These are phyloP conservation scores for Panaeolus cyanescens DNA, from an alignment of 768 basidiomycete species.

Conservation along the genomic window DNA sequence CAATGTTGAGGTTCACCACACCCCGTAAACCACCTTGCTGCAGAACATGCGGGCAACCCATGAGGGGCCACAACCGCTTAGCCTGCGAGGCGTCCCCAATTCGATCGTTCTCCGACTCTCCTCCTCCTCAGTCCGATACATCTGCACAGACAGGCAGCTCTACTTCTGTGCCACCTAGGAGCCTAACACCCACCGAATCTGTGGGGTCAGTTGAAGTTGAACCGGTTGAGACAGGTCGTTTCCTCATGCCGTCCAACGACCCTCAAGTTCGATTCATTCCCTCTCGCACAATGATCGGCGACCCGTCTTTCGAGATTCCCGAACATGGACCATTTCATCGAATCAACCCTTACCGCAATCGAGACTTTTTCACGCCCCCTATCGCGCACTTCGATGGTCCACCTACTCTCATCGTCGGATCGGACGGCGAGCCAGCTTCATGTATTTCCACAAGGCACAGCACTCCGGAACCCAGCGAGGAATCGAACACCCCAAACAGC, in stretches of 20 bases:
- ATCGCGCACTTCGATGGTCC: slow-evolving; percentile 4
- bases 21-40: slow-evolving; percentile 14
- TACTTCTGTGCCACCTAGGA: not conserved
- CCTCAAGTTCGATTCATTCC: not conserved
- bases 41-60: slow-evolving; percentile 15
- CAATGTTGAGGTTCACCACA: not conserved
- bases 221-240: not conserved
- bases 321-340: slow-evolving; percentile 11
- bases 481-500: not conserved
- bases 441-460: not conserved
- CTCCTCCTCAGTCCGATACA: not conserved
- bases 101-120: not conserved
- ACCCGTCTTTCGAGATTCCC: slow-evolving; percentile 1
- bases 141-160: not conserved
- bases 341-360: slow-evolving; percentile 9
- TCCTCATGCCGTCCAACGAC: not conserved
- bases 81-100: not conserved
- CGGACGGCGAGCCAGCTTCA: not conserved
- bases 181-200: not conserved
- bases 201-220: not conserved
- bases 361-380: slow-evolving; percentile 1
- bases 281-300: not conserved
- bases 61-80: slow-evolving; percentile 14
- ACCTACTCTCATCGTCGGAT: not conserved
- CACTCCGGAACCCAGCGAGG: not conserved